Conservation (phyloP, 2,329 filamentous ascomycete genomes). For the Aspergillus sclerotialis region DNA sequence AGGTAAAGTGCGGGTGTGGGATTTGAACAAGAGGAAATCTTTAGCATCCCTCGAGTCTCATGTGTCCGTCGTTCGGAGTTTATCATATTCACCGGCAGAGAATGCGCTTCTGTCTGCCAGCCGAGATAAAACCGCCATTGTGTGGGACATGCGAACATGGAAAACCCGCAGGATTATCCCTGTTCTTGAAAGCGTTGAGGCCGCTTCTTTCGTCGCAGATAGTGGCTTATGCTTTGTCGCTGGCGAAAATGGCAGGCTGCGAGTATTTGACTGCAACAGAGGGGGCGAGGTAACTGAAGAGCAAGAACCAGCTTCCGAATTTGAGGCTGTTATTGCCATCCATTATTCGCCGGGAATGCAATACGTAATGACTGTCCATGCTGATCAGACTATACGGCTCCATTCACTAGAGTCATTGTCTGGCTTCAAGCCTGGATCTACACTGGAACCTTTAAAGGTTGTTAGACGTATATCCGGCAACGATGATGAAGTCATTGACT, state of each 20-base stretch:
- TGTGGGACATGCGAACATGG: slow-evolving; percentile 87
- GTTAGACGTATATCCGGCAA: slow-evolving; percentile 85
- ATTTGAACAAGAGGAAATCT: slow-evolving; percentile 74
- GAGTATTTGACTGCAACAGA: slow-evolving; percentile 73
- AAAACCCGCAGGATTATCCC: slow-evolving; percentile 73
- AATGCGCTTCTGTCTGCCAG: slow-evolving; percentile 75
- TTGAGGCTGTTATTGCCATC: slow-evolving; percentile 63
- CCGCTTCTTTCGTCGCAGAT: slow-evolving; percentile 67
- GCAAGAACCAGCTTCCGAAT: slow-evolving; percentile 55
- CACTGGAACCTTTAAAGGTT: slow-evolving; percentile 52
- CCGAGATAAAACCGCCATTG: slow-evolving; percentile 86
- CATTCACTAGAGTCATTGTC: slow-evolving; percentile 49
- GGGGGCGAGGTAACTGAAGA: slow-evolving; percentile 74
- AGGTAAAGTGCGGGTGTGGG: slow-evolving; percentile 86
- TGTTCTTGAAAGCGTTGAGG: slow-evolving; percentile 77
- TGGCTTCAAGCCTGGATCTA: slow-evolving; percentile 30
- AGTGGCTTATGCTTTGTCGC: slow-evolving; percentile 73
- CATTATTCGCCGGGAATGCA: slow-evolving; percentile 59
- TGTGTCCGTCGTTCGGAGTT: slow-evolving; percentile 82
- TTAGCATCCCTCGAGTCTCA: slow-evolving; percentile 80
- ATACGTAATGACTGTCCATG: slow-evolving; percentile 74
- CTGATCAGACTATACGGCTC: slow-evolving; percentile 79
- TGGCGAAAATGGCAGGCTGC: slow-evolving; percentile 72
- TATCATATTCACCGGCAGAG: slow-evolving; percentile 72
- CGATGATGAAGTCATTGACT: slow-evolving; percentile 94